These are phyloP conservation scores for Diaporthe vaccinii DNA, from an alignment of 2,329 filamentous ascomycete species.

Conservation along the genomic window DNA sequence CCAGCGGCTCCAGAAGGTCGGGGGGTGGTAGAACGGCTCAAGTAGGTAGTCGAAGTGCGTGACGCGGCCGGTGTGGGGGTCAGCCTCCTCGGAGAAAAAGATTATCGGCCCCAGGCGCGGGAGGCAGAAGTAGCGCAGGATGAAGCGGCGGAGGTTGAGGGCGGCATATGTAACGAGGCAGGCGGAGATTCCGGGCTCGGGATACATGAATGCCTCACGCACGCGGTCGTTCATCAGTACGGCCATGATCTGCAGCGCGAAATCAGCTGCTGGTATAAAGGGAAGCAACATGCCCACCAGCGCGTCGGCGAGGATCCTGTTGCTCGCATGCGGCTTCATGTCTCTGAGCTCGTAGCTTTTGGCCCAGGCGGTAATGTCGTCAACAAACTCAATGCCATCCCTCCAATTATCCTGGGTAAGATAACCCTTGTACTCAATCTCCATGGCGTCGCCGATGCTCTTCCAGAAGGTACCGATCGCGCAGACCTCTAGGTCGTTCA, in stretches of 20 bases:
- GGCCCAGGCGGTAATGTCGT: constrained; percentile 63
- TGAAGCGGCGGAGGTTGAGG: constrained; percentile 66
- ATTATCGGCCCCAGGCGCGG: constrained; percentile 65
- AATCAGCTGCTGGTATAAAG: constrained; percentile 61
- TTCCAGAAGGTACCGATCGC: constrained; percentile 80
- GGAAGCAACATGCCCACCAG: constrained; percentile 73
- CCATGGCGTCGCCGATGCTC: constrained; percentile 77
- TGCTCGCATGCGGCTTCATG: constrained; percentile 68
- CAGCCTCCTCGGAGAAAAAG: constrained; percentile 61
- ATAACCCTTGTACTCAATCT: constrained; percentile 64
- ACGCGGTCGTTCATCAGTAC: constrained; percentile 75
- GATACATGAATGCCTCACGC: constrained; percentile 74
- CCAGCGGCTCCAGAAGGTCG: constrained; percentile 73
- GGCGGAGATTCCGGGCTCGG: constrained; percentile 56
- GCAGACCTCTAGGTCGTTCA: constrained; percentile 77
- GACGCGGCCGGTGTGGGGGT: constrained; percentile 67
- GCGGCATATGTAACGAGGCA: constrained; percentile 58
- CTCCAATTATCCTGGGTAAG: constrained; percentile 56
- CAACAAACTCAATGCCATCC: constrained; percentile 65
- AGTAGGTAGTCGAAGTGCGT: constrained; percentile 66
- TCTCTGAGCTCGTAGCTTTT: constrained; percentile 68
- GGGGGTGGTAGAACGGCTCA: constrained; percentile 75
- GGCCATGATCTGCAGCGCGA: constrained; percentile 65
- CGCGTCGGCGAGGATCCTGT: constrained; percentile 67
- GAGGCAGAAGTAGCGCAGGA: constrained; percentile 69